Base-by-base conservation (phyloP, 768 basidiomycete species). In the Leccinum arenicola region DNA sequence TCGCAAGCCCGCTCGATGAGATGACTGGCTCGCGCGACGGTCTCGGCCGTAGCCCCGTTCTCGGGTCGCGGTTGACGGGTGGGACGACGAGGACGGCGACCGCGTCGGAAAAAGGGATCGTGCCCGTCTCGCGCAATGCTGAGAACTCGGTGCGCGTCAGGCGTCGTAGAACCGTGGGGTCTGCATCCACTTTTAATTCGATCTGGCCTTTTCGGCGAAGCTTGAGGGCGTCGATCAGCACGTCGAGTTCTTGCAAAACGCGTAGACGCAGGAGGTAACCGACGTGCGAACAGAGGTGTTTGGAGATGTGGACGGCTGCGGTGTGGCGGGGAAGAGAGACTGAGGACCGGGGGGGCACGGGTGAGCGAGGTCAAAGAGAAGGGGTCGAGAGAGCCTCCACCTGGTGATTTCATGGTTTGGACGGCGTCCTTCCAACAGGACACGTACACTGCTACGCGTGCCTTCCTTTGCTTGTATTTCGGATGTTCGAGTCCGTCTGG, bases 1-100 rank as follows among this genome's bases (percentile, higher is more conserved):
- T 11, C 3, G 56, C 45, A 45, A 62, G 17, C 31, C 36, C 1
- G 55, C 14, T 1, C 55, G 64, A 55, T 36, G 67, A 61, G 59
- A 64, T 76, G 73, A 50, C 75, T 56, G 55, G 78, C 55, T 58
- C 75, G 70, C 70, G 80, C 73, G 47, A 77, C 68, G 45, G 74
- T 61, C 33, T 72, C 14, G 84, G 81, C 25, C 78, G 75, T 56
- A 70, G 52, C 55, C 78, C 80, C 5, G 83, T 82, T 27, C 60
- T 58, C 15, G 79, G 78, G 64, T 85, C 74, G 56, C 76, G 81
- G 59, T 87, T 86, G 23, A 85, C 74, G 3, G 87, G 87, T 17
- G 90, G 88, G 6, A 87, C 80, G 29, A 89, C 79, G 33, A 93
- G 71, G 38, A 93, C 71, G n/a, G 89, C 90, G 2, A 85, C 72